Percentiles rank a stretch among this genome's conserved stretches.
Evolutionary conservation across 2,329 filamentous ascomycete genomes (phyloP).

Genomic region (Neoscytalidium dimidiatum): DNA sequence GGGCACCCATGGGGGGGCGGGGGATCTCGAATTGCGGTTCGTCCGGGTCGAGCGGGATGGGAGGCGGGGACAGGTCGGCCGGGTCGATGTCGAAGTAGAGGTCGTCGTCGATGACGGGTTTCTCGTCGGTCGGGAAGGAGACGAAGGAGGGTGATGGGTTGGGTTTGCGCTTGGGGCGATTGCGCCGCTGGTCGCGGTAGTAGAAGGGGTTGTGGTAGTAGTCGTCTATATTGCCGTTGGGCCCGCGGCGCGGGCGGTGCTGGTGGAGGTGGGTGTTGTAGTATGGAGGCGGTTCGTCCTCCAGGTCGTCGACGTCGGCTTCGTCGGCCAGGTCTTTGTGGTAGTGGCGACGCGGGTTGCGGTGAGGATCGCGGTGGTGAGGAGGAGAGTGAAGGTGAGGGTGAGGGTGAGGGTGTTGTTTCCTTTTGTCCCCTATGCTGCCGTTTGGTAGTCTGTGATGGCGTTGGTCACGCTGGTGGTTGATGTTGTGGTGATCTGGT

Average conservation of each 20-base stretch:
- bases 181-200: not conserved
- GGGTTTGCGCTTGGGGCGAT: not conserved
- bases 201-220: not conserved
- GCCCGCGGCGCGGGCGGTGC: not conserved
- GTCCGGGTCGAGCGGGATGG: not conserved
- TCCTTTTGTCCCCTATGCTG: not conserved
- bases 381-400: not conserved
- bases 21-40: not conserved
- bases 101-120: not conserved
- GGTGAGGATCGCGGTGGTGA: not conserved
- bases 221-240: not conserved
- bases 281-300: not conserved
- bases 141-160: not conserved
- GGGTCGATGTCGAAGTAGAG: not conserved
- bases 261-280: not conserved
- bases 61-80: not conserved
- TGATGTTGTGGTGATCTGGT: not conserved
- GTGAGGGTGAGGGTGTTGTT: not conserved
- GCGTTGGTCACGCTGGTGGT: not conserved
- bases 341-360: not conserved
- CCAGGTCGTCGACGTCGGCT: not conserved
- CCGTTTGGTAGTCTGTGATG: not conserved
- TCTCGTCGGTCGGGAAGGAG: not conserved
- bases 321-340: not conserved
- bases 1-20: not conserved